Evolutionary conservation across 2,329 filamentous ascomycete genomes (phyloP).

Genomic region (Penicillium verrucosum): DNA sequence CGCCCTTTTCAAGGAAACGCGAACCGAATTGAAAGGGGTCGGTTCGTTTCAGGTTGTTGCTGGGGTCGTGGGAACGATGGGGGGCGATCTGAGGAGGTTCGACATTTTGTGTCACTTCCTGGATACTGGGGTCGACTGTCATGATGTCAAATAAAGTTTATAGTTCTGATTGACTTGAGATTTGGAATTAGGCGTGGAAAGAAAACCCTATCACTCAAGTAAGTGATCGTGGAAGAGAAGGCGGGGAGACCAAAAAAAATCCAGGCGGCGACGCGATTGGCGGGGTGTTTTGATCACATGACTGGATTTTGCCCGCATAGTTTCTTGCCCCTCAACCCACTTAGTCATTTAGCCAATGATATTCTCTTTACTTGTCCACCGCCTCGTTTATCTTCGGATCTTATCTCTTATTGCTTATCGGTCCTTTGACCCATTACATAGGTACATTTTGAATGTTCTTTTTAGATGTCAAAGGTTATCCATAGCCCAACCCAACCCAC

Average conservation of each 20-base stretch:
- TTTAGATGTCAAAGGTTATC: too few species aligned
- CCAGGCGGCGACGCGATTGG: conserved; percentile 4
- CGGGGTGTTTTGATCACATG: background rate
- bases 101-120: conserved; percentile 44
- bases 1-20: conserved; percentile 74
- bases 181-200: background rate
- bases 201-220: conserved; percentile 2
- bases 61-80: conserved; percentile 65
- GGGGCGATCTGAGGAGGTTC: conserved; percentile 49
- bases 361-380: rapidly evolving
- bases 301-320: background rate
- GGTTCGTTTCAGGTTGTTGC: conserved; percentile 76
- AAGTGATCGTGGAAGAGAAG: conserved; percentile 5
- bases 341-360: background rate
- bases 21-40: conserved; percentile 97
- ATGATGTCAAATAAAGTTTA: conserved; percentile 4
- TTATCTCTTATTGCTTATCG: conserved; percentile 8
- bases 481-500: too few species aligned
- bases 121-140: conserved; percentile 11
- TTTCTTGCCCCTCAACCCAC: background rate
- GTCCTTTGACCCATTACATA: background rate
- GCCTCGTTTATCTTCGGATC: conserved; percentile 9
- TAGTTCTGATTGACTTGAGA: background rate
- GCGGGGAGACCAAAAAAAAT: conserved; percentile 13
- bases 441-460: too few species aligned